Base-by-base conservation (phyloP, 202 grass and related monocot species). In the Zizania palustris region DNA sequence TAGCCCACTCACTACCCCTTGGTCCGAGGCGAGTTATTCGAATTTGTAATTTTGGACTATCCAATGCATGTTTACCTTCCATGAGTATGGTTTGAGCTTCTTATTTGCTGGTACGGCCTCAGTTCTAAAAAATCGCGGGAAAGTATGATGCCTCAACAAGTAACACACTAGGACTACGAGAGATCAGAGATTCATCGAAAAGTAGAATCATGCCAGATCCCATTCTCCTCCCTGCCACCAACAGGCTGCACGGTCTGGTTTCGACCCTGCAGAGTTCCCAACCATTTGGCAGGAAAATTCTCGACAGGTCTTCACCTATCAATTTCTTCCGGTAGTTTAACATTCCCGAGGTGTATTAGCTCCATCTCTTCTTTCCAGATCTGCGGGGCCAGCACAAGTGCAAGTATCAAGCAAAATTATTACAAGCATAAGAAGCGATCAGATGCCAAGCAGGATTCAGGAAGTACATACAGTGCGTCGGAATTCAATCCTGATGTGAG, bases 321-420 rank as follows among this genome's bases (percentile, higher is more conserved):
- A 38, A 87, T 80, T 74, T 90, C 88, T 84, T 86, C 82, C 36
- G 91, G 65, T 74, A 93, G 46, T 45, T 73, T 41, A 16, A 81
- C 82, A 72, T 93, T 93, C 57, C 91, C 86, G 12, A 88, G 73
- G 79, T 85, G 75, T 59, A 97, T 86, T 9, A 84, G 16, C 69
- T 91, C 81, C 86, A 93, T 97, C 83, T 97, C 94, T 71, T 93
- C 91, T 77, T 86, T 97, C 94, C 91, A 97, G 84, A 97, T 97
- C 94, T 97, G 83, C 7, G 12, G 22, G 15, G 18, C 36, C 34
- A 69, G n/a, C 58, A 62, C 11, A 65, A 3, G 63, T 41, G 56
- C 5, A 36, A 65, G 20, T 69, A 28, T 28, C 28, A 28, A 28
- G 28, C 28, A 28, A 28, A 28, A 1, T 28, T 28, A 28, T 20